Evolutionary conservation across 805 yeast species (phyloP), one percentile per base, ranked within the genome.

Genomic region (Wickerhamiella brachini): DNA sequence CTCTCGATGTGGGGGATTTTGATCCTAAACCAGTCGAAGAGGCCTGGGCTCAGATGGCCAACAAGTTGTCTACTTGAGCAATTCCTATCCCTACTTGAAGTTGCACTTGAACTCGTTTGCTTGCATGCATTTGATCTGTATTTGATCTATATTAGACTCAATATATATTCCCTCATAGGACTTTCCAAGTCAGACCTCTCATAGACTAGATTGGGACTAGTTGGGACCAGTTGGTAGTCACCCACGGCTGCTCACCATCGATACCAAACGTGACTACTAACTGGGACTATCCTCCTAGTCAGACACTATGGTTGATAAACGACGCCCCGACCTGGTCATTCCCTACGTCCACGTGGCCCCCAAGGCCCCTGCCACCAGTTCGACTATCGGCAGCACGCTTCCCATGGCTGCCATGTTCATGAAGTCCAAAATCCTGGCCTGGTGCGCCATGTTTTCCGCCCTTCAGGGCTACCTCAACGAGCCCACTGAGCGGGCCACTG

Each of bases 351-450:
- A 60, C 52, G 55, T 58, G 43, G 59, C 62, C 54, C 45, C 48
- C 17, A 47, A 38, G 45, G 47, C 50, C 41, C 52, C 58, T 13
- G 31, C 62, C 3, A 39, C 59, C 24, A 37, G 41, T 20, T 6
- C 5, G 20, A 46, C 58, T 52, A 51, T 65, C 51, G 51, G 63
- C 49, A 56, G 55, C 53, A 53, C 67, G 8, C 51, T 67, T 55
- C 71, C 71, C 18, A 57, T 68, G 59, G 66, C 65, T 15, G 71
- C 69, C 50, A 67, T 67, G 68, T 66, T 67, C 51, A 52, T 67
- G 58, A 54, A 65, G 49, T 65, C 68, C 52, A 63, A 64, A 58
- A 49, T 66, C 50, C 55, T 68, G 51, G 58, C 67, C 18, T 68
- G 71, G 71, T 57, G 65, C 24, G 65, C 69, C 22, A 47, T 67